Conservation (phyloP, 2,329 filamentous ascomycete genomes). For the Pseudogymnoascus sp. region DNA sequence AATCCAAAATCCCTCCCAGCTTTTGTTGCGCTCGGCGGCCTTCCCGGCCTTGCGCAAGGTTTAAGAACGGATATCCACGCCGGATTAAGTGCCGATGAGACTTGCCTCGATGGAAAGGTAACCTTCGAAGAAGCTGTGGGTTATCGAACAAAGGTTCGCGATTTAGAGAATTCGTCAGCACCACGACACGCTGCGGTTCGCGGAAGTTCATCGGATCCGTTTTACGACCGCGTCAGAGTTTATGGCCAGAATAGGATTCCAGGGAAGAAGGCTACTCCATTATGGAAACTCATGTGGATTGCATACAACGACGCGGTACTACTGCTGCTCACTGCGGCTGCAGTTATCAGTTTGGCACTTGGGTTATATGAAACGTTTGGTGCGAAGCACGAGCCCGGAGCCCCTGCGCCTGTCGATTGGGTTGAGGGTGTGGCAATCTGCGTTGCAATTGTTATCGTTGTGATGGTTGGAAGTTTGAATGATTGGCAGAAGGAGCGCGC, state of each 20-base stretch:
- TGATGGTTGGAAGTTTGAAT: conserved; percentile 63
- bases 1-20: conserved; percentile 41
- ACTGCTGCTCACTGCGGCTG: conserved; percentile 58
- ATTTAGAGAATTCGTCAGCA: conserved; percentile 50
- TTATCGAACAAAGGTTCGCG: conserved; percentile 59
- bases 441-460: conserved; percentile 64
- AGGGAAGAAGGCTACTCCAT: conserved; percentile 52
- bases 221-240: conserved; percentile 46
- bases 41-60: conserved; percentile 43
- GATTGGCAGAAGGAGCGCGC: conserved; percentile 77
- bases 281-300: conserved; percentile 61
- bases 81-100: conserved; percentile 44
- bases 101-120: conserved; percentile 36
- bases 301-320: conserved; percentile 72
- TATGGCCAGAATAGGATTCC: conserved; percentile 55
- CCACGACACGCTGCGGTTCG: background rate
- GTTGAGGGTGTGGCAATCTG: conserved; percentile 71
- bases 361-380: conserved; percentile 62
- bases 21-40: conserved; percentile 44
- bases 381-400: conserved; percentile 35
- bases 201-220: conserved; percentile 46
- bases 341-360: conserved; percentile 59
- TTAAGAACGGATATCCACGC: conserved; percentile 39
- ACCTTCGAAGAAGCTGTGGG: conserved; percentile 48
- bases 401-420: conserved; percentile 53